Base-by-base conservation (phyloP, 1,139 yeast species). In the Debaryomycetaceae sp. region DNA sequence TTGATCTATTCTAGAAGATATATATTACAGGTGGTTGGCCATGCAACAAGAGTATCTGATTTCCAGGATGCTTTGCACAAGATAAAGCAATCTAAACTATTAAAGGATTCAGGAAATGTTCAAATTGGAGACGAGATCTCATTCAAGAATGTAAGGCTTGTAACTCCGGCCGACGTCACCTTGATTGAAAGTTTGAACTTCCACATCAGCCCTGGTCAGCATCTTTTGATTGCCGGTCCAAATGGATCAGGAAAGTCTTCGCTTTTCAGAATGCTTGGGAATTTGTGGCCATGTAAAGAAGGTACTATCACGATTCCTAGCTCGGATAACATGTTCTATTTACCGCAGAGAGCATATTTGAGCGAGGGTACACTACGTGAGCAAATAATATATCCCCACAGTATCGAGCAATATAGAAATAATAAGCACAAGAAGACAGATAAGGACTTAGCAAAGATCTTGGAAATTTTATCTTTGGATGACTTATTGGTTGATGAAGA, bases 221-320 rank as follows among this genome's bases (percentile, higher is more conserved):
- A 91, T 64, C 72, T 91, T 46, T 74, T 91, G 48, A 90, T 91
- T 60, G 93, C 93, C 6, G 98, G 97, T 0, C 97, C 97, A 6
- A 91, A 91, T 60, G 97, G 97, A 2, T 87, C 96, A 46, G 98
- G 98, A 34, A 91, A 91, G 65, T 89, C 97, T 0, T 90, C 97
- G 0, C 69, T 91, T 47, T 91, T 91, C 65, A 78, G 97, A 60
- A 81, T 91, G 60, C 75, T 91, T 42, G 97, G 97, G 45, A 97
- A 97, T 0, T 74, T 91, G 52, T 91, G 98, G 98, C 96, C 95
- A 2, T 85, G 91, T 23, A 78, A 79, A 42, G 77, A 70, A 27
- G 83, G 88, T 31, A 68, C 73, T 34, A 77, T 88, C 40, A 76
- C 77, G 5, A 80, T 88, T 42, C 96, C 96, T 8, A 76, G 76